Conservation (phyloP, 305 asterid genomes). For the Rubia tinctorum region DNA sequence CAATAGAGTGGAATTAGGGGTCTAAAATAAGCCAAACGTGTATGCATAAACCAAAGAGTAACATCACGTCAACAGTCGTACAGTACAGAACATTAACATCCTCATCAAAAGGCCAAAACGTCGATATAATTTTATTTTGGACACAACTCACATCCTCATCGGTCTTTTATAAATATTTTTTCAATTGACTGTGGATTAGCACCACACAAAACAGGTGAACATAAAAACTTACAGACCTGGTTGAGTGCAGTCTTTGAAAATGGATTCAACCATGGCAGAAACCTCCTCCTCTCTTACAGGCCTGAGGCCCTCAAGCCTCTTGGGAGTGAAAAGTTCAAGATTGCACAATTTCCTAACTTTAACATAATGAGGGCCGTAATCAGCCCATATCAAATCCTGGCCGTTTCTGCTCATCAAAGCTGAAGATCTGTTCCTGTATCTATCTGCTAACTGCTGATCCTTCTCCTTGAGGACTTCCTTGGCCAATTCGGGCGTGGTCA, state of each 20-base stretch:
- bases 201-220: no score
- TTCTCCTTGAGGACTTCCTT: constrained; percentile 24
- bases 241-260: constrained; percentile 12
- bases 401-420: constrained; percentile 27
- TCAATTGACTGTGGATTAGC: no score
- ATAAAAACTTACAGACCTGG: constrained; percentile 7
- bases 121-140: neutral
- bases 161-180: no score
- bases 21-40: no score
- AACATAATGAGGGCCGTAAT: constrained; percentile 26
- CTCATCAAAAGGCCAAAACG: no score
- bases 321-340: constrained; percentile 23
- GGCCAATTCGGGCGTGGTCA: constrained; percentile 14
- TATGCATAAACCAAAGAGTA: no score
- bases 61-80: no score
- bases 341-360: constrained; percentile 21
- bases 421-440: constrained; percentile 9
- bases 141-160: neutral
- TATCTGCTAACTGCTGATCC: constrained; percentile 24
- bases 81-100: no score
- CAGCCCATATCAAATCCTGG: constrained; percentile 28
- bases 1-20: no score
- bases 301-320: constrained; percentile 24
- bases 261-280: constrained; percentile 27
- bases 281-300: constrained; percentile 30